Base-by-base conservation (phyloP, 2,329 filamentous ascomycete genomes). In the Talaromyces pinophilus region DNA sequence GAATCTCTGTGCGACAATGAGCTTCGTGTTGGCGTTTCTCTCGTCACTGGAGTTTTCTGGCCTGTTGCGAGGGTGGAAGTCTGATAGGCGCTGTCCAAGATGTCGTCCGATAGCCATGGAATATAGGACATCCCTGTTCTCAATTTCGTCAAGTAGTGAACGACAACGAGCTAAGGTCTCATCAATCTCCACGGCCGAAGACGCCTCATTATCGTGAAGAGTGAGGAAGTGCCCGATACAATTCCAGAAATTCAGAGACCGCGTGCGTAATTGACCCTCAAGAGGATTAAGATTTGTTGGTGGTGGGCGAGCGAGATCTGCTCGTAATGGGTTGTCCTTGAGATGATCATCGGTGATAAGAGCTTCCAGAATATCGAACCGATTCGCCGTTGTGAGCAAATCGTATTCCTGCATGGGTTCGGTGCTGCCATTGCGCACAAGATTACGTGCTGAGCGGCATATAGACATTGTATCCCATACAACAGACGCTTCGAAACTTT, bases 81-180 rank as follows among this genome's bases (percentile, higher is more conserved):
- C 81, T 15, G 85, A 85, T 73, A 85, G 87, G 55, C 88, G 86
- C 38, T 88, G 87, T 55, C 90, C 88, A 60, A 93, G 83, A 69
- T 93, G 88, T 30, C 92, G 88, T 17, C 91, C 88, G 64, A 96
- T 87, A 8, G 91, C 92, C 70, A 97, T 90, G 0, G 92, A 95
- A 79, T 97, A 97, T 65, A 97, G 86, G 19, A 97, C 90, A 75
- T 97, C 93, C 63, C 93, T 88, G 73, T 94, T 95, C 79, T 97
- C 93, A 28, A 90, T 86, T 59, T 90, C 90, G 71, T 92, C 90
- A 13, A 97, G 84, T 25, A 94, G 83, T 65, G 85, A 85, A 38
- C 92, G 88, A 77, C 92, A 86, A 62, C 84, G 84, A 4, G 78
- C 78, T 35, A 97, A 81, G 1, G 87, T 85, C 30, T 88, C 85